A percentile compares a stretch with the other conserved stretches of the same genome.
These are phyloP conservation scores for Fonsecaea monophora DNA, from an alignment of 2,329 filamentous ascomycete genomes.

Conservation along the genomic window DNA sequence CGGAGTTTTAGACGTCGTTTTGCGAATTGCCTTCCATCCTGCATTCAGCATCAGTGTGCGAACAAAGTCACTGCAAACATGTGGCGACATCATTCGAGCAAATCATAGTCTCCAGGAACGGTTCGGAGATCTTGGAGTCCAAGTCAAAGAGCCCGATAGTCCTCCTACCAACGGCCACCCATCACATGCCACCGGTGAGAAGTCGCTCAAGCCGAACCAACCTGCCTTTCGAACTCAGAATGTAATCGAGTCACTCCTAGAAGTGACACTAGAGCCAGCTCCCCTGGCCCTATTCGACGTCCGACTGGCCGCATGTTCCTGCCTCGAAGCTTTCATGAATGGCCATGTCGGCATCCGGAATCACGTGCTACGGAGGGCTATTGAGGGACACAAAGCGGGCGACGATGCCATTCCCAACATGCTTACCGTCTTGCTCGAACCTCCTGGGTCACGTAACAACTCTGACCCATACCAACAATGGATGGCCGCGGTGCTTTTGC, in stretches of 20 bases:
- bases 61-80: slow-evolving; percentile 82
- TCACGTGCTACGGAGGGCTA: slow-evolving; percentile 86
- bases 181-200: slow-evolving; percentile 28
- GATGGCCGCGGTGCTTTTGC: slow-evolving; percentile 86
- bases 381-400: slow-evolving; percentile 80
- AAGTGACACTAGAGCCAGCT: slow-evolving; percentile 75
- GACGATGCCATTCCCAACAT: slow-evolving; percentile 87
- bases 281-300: slow-evolving; percentile 75
- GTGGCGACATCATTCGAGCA: slow-evolving; percentile 84
- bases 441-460: slow-evolving; percentile 65
- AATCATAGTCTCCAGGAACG: slow-evolving; percentile 82
- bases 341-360: slow-evolving; percentile 79
- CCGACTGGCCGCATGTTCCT: slow-evolving; percentile 83
- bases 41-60: slow-evolving; percentile 77
- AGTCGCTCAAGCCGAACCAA: slow-evolving; percentile 22
- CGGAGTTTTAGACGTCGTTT: slow-evolving; percentile 76
- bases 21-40: slow-evolving; percentile 81
- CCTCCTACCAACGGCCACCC: slow-evolving; percentile 47
- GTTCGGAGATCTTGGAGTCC: slow-evolving; percentile 86
- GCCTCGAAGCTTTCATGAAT: slow-evolving; percentile 89
- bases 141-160: slow-evolving; percentile 42
- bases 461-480: slow-evolving; percentile 85
- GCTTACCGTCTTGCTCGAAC: slow-evolving; percentile 77
- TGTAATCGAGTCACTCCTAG: slow-evolving; percentile 90
- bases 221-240: slow-evolving; percentile 55